Evolutionary conservation across 306 rosid species (phyloP).

Genomic region (Quercus parvula): DNA sequence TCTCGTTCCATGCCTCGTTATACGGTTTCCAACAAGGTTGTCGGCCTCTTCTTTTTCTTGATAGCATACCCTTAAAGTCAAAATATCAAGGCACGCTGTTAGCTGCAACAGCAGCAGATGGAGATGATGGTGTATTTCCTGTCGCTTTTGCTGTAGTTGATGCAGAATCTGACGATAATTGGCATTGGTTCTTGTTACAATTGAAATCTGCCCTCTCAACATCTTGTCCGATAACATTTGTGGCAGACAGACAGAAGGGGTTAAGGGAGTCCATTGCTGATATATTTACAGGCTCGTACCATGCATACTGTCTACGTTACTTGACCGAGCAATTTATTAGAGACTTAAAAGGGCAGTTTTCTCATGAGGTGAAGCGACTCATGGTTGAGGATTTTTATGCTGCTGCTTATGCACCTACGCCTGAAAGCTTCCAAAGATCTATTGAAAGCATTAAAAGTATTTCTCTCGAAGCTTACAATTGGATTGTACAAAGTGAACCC

Average conservation of each 20-base stretch:
- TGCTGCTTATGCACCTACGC: conserved; percentile 72
- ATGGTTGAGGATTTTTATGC: conserved; percentile 81
- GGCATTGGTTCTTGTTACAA: conserved; percentile 91
- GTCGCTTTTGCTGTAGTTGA: conserved; percentile 92
- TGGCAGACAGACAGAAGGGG: conserved; percentile 85
- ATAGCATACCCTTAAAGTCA: conserved; percentile 74
- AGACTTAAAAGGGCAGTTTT: conserved; percentile 88
- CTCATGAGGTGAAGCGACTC: conserved; percentile 93
- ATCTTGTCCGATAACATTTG: conserved; percentile 75
- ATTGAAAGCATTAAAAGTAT: conserved; percentile 73
- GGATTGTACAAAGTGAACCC: conserved; percentile 87
- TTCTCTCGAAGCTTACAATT: conserved; percentile 75
- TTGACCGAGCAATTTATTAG: conserved; percentile 82
- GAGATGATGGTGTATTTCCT: conserved; percentile 81
- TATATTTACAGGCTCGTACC: conserved; percentile 72
- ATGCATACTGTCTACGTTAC: conserved; percentile 79
- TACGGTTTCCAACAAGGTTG: conserved; percentile 96
- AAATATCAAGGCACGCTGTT: conserved; percentile 92
- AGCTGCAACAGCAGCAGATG: conserved; percentile 92
- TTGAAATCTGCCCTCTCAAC: conserved; percentile 74
- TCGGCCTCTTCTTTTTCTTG: conserved; percentile 88
- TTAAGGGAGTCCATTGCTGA: conserved; percentile 68
- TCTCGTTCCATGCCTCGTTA: conserved; percentile 83
- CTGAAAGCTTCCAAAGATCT: conserved; percentile 68
- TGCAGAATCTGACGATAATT: conserved; percentile 84